Base-by-base conservation (phyloP, 768 basidiomycete species). In the Neoboletus magnificus region DNA sequence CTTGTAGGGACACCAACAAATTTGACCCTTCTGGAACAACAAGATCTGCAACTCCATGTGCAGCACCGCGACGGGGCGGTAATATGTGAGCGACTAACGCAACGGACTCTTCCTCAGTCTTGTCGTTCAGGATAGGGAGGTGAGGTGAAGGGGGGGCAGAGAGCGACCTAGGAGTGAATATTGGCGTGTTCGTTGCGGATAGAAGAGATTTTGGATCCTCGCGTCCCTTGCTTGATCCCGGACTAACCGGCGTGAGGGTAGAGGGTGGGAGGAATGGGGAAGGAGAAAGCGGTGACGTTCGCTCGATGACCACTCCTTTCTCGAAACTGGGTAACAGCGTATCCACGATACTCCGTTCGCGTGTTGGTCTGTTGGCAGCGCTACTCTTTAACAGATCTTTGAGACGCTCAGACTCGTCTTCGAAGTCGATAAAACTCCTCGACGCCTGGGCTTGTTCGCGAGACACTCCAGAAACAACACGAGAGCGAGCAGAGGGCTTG, bases 361-460 rank as follows among this genome's bases (percentile, higher is more conserved):
- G 67, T 10, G 46, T 2, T 15, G 54, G 54, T 58, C 64, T 73
- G 29, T 71, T 82, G 18, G 71, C 74, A 33, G 73, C 71, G 53
- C 68, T 79, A 11, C 81, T 82, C 62, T 84, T 86, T 32, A 93
- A 69, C 65, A 93, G 76, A 35, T 84, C 86, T 65, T 87, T 90
- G 57, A 93, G 75, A 60, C 83, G 85, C 52, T 85, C 86, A 2
- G 85, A 77, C 64, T 93, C 91, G 42, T 91, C 87, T 3, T 92
- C 91, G 54, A 84, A 90, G 65, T 93, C 91, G 2, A 91, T 85
- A 63, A 81, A 85, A 60, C 84, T 89, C 71, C 82, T 89, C 0
- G 88, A 83, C 0, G 90, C 91, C 66, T 91, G 87, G 0, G 82
- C 88, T 56, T 81, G 80, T 56, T 89, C 86, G 10, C 75, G 74